Evolutionary conservation across 1,284 basidiomycete genomes (phyloP), one percentile per base, ranked within the genome.

Genomic region (Bondarzewia mesenterica): DNA sequence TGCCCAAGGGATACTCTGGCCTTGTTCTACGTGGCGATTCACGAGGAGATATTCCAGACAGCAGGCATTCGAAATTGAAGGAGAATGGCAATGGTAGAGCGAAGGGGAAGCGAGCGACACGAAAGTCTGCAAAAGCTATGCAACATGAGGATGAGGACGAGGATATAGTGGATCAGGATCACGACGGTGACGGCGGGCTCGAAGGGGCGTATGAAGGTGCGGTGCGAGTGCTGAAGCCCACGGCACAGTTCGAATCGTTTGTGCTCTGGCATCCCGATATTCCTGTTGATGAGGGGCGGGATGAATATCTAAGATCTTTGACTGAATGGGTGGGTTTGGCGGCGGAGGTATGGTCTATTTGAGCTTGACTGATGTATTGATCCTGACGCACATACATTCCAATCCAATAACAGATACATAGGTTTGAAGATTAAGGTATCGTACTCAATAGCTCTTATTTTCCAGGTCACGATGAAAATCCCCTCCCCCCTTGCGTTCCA

Each of bases 201-300:
- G 52, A 36, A 16, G 54, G 42, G 22, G 43, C 36, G 23, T 50
- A 39, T 16, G 54, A 60, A 1, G 55, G 52, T 16, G 55, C 61
- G 5, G 58, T 60, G 18, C 70, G 68, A 44, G 64, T 57, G 15
- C 64, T 85, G 46, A 55, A 63, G 18, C 74, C 81, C 2, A 63
- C 63, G 2, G 72, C 73, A 0, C 71, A 67, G 27, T 90, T 90
- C 58, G 65, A 70, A 3, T 75, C 74, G 1, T 77, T 89, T 55
- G 71, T 75, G 20, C 58, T 90, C 12, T 90, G 87, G 87, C 73
- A 80, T 53, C 74, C 84, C 2, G 88, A 90, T 60, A 74, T 76
- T 21, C 76, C 80, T 0, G 74, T 82, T 0, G 81, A 88, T 52
- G 76, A 77, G 44, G 75, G 73, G 3, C 67, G 66, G 44, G 88